These are phyloP conservation scores for Myriosclerotinia curreyana DNA, from an alignment of 2,329 filamentous ascomycete genomes.

Conservation along the genomic window DNA sequence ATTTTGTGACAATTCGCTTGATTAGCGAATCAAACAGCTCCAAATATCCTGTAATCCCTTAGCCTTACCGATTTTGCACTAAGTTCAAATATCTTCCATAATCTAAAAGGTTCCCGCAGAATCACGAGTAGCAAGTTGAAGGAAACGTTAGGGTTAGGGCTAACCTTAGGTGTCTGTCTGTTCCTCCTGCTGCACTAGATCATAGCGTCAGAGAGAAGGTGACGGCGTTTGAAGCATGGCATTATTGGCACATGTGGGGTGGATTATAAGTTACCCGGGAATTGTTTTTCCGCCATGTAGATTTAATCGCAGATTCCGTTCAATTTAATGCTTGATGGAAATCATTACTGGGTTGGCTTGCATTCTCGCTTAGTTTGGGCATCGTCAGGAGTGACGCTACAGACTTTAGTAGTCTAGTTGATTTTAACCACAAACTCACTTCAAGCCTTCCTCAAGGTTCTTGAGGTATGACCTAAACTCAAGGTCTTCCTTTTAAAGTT, in stretches of 20 bases:
- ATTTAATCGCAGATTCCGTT: neutral
- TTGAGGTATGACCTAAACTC: neutral
- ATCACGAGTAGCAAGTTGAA: too few relatives aligned
- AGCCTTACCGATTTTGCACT: too few relatives aligned
- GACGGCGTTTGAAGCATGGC: conserved; percentile 6
- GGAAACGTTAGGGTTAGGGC: too few relatives aligned
- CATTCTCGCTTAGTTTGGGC: conserved; percentile 18
- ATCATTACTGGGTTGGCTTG: neutral
- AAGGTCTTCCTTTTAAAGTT: conserved; percentile 13
- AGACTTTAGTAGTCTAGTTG: neutral
- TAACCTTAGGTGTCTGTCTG: too few relatives aligned
- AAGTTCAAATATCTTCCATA: too few relatives aligned
- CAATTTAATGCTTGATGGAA: neutral
- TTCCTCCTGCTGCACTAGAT: conserved; percentile 18
- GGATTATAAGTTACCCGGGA: neutral
- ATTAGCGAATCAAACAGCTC: too few relatives aligned
- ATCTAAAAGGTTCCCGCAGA: too few relatives aligned
- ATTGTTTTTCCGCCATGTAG: conserved; percentile 7
- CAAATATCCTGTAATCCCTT: too few relatives aligned
- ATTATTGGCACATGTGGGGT: neutral
- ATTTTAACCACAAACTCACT: neutral
- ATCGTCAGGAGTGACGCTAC: neutral
- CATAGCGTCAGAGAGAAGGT: neutral
- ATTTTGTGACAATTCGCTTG: too few relatives aligned
- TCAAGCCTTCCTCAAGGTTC: neutral